Conservation (phyloP, 768 basidiomycete genomes). For the Leccinum olivaceopallidum region DNA sequence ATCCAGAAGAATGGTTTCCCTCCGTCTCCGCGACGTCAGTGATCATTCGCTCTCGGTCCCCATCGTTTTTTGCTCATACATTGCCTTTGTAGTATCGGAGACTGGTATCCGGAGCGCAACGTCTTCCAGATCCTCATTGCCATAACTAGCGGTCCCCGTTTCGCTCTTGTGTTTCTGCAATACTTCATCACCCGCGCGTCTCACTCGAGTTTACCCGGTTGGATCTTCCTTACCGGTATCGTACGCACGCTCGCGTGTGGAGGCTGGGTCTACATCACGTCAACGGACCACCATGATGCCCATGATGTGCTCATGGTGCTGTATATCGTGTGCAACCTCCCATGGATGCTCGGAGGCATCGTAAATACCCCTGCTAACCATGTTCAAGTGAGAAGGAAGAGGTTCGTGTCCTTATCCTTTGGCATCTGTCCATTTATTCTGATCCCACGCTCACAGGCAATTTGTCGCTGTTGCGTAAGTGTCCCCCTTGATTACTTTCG, state of each 20-base stretch:
- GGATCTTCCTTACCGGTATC: constrained; percentile 63
- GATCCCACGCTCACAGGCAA: constrained; percentile 39
- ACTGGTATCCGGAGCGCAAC: constrained; percentile 87
- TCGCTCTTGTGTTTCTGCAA: constrained; percentile 62
- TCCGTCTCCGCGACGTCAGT: constrained; percentile 84
- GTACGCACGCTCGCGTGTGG: constrained; percentile 80
- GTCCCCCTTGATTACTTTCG: neutral
- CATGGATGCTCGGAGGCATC: constrained; percentile 85
- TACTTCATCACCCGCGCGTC: constrained; percentile 55
- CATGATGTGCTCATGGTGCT: constrained; percentile 89
- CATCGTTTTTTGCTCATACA: constrained; percentile 1
- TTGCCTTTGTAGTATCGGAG: constrained; percentile 67
- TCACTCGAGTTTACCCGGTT: constrained; percentile 43
- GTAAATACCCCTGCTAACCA: constrained; percentile 49
- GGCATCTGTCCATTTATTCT: neutral
- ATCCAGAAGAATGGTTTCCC: constrained; percentile 89
- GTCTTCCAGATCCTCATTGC: constrained; percentile 89
- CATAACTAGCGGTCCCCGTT: constrained; percentile 80
- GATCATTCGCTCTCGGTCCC: neutral
- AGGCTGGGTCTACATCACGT: constrained; percentile 92
- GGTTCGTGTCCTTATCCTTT: constrained; percentile 41
- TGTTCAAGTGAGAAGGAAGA: constrained; percentile 43
- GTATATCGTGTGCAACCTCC: constrained; percentile 81
- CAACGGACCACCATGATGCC: constrained; percentile 75
- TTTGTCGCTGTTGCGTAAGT: constrained; percentile 50